These are phyloP conservation scores for Parsonsia alboflavescens DNA, from an alignment of 257 asterid species.

Conservation along the genomic window DNA sequence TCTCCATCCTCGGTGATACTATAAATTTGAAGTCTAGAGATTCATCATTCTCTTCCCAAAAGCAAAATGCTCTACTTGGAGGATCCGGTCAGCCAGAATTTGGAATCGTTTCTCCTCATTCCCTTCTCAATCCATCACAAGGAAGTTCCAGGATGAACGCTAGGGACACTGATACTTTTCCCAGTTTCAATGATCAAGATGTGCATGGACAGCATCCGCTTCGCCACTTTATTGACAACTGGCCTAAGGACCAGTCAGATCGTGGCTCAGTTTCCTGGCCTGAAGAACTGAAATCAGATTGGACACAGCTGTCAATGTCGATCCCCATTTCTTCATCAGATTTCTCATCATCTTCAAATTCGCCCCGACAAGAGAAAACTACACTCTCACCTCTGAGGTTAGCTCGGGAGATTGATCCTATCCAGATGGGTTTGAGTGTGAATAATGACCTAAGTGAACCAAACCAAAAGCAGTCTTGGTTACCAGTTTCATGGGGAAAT, in stretches of 20 bases:
- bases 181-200: constrained; percentile 37
- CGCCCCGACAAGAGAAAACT: constrained; percentile 51
- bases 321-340: constrained; percentile 53
- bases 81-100: constrained; percentile 40
- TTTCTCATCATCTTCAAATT: constrained; percentile 52
- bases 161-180: constrained; percentile 36
- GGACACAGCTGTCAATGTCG: constrained; percentile 94
- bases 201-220: constrained; percentile 34
- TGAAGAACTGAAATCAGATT: constrained; percentile 56
- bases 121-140: constrained; percentile 58
- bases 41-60: constrained; percentile 33
- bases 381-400: constrained; percentile 45
- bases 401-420: constrained; percentile 49
- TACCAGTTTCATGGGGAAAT: constrained; percentile 64
- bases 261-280: constrained; percentile 48
- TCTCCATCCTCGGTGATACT: constrained; percentile 32
- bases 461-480: constrained; percentile 51
- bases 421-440: constrained; percentile 57
- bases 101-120: constrained; percentile 61
- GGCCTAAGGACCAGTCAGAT: constrained; percentile 53
- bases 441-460: constrained; percentile 23
- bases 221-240: constrained; percentile 58
- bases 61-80: constrained; percentile 38
- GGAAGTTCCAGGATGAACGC: constrained; percentile 41
- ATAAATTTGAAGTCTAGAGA: constrained; percentile 35